Evolutionary conservation across 176 grass and related monocot species (phyloP).

Genomic region (Musa beccarii): DNA sequence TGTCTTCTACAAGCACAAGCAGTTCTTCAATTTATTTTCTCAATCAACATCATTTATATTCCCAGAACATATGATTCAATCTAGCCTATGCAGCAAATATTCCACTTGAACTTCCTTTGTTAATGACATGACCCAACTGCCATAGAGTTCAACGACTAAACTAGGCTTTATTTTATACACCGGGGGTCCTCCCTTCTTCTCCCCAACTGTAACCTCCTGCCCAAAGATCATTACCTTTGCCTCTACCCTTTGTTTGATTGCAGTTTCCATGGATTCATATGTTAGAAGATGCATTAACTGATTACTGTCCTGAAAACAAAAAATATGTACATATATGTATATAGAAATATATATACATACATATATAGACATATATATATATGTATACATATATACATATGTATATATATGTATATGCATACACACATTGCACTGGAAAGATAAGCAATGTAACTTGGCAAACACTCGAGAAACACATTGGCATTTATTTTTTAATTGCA

Average conservation of each 20-base stretch:
- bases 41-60: no score
- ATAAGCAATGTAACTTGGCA: no score
- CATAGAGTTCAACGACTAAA: slow-evolving; percentile 64
- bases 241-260: slow-evolving; percentile 50
- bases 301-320: slow-evolving; percentile 37
- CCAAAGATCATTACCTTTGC: slow-evolving; percentile 63
- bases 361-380: slow-evolving; percentile 15
- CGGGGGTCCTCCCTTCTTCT: slow-evolving; percentile 14
- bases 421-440: no score
- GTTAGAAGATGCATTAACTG: slow-evolving; percentile 61
- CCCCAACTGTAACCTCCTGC: slow-evolving; percentile 46
- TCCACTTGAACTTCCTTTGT: slow-evolving; percentile 77
- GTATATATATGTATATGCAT: no score
- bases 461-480: no score
- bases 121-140: slow-evolving; percentile 68
- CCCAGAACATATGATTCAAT: slow-evolving; percentile 25
- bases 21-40: no score
- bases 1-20: no score
- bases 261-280: slow-evolving; percentile 42
- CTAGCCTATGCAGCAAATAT: slow-evolving; percentile 67
- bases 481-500: no score
- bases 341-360: not conserved
- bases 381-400: no score
- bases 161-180: slow-evolving; percentile 60
- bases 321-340: no score